Evolutionary conservation across 2,329 filamentous ascomycete species (phyloP).

Genomic region (Remersonia thermophila): DNA sequence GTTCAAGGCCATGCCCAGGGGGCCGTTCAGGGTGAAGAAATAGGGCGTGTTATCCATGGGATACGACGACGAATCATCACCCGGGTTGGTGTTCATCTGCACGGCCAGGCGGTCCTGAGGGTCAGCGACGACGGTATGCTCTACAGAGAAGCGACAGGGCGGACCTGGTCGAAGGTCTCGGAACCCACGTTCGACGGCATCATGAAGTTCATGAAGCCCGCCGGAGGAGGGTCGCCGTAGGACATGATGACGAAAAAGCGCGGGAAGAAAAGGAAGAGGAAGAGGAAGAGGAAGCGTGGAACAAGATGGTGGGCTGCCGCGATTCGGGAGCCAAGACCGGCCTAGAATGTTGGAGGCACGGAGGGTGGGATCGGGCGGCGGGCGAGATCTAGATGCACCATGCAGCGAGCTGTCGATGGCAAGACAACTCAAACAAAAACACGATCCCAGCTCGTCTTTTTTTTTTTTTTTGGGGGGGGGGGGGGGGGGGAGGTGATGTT

Average conservation of each 20-base stretch:
- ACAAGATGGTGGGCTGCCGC: too few species aligned
- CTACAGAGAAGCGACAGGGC: constrained; percentile 7
- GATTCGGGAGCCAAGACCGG: too few species aligned
- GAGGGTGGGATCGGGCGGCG: too few species aligned
- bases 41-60: constrained; percentile 30
- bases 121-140: constrained; percentile 10
- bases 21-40: constrained; percentile 22
- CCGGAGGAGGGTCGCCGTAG: constrained; percentile 10
- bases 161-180: constrained; percentile 11
- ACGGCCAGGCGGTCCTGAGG: constrained; percentile 6
- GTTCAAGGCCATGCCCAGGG: constrained; percentile 26
- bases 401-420: too few species aligned
- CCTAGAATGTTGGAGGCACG: too few species aligned
- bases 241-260: constrained; percentile 12
- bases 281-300: too few species aligned
- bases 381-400: too few species aligned
- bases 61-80: constrained; percentile 28
- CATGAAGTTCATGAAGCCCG: constrained; percentile 12
- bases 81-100: constrained; percentile 20
- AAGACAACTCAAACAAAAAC: too few species aligned
- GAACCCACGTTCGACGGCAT: constrained; percentile 8
- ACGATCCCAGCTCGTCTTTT: too few species aligned
- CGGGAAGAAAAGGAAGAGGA: too few species aligned
- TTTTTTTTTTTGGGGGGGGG: too few species aligned
- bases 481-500: too few species aligned